Conservation (phyloP, 116 monocot species). For the Phalaenopsis hybrid region DNA sequence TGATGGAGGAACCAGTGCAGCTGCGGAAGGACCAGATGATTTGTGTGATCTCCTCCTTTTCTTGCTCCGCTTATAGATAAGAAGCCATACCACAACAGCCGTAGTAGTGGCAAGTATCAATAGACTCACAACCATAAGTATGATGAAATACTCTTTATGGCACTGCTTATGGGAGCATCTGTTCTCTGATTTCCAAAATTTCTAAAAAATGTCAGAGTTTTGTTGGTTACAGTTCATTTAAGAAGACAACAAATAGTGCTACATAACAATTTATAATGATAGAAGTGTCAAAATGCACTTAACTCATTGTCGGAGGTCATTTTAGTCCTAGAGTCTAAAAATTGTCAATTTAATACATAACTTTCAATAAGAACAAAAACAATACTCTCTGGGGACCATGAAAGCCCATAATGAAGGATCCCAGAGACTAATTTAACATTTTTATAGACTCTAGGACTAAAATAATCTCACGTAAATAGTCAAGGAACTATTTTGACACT, state of each 20-base stretch:
- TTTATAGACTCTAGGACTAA: too few relatives aligned
- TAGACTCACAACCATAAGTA: slow-evolving; percentile 76
- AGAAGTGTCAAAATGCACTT: too few relatives aligned
- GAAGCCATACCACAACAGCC: slow-evolving; percentile 80
- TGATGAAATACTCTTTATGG: slow-evolving; percentile 77
- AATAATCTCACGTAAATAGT: too few relatives aligned
- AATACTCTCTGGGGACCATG: too few relatives aligned
- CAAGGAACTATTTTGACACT: too few relatives aligned
- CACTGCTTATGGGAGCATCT: slow-evolving; percentile 59
- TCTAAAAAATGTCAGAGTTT: neutral
- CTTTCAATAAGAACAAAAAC: too few relatives aligned
- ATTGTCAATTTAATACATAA: too few relatives aligned
- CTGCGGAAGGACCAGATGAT: slow-evolving; percentile 44
- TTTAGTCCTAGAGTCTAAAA: too few relatives aligned
- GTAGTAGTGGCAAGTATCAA: slow-evolving; percentile 65
- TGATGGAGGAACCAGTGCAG: slow-evolving; percentile 74
- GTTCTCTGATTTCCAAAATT: slow-evolving; percentile 24
- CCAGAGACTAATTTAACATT: too few relatives aligned
- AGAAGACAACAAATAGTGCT: neutral
- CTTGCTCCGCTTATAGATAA: slow-evolving; percentile 72
- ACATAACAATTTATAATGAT: neutral
- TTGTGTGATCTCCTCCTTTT: slow-evolving; percentile 75
- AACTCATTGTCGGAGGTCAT: too few relatives aligned
- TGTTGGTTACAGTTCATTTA: neutral
- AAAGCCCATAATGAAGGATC: too few relatives aligned